Conservation (phyloP, 2,329 filamentous ascomycete genomes). For the Calonectria pauciramosa region DNA sequence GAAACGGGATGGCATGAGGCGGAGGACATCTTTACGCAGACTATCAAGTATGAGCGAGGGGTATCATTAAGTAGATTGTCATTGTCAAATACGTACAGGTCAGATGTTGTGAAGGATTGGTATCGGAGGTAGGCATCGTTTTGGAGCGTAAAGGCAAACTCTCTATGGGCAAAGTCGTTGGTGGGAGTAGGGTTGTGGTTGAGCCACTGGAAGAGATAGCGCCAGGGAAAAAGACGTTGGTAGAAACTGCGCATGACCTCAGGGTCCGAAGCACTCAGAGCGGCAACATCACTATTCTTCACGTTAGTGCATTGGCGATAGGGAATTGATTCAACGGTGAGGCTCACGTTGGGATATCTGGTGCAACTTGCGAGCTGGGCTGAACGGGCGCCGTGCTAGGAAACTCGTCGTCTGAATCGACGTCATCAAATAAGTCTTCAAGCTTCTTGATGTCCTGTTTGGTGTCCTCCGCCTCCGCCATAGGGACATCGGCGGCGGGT, state of each 20-base stretch:
- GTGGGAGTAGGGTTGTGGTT: constrained; percentile 91
- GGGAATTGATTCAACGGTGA: not conserved
- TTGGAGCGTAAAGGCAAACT: constrained; percentile 95
- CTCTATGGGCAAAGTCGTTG: constrained; percentile 90
- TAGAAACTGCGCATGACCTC: constrained; percentile 95
- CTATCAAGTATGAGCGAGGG: constrained; percentile 54
- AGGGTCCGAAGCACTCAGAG: constrained; percentile 74
- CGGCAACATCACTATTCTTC: constrained; percentile 48
- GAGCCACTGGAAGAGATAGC: constrained; percentile 96
- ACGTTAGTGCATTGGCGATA: constrained; percentile 21
- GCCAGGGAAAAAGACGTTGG: constrained; percentile 94
- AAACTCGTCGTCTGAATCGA: constrained; percentile 74
- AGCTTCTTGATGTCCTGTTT: constrained; percentile 65
- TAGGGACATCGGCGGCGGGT: constrained; percentile 36
- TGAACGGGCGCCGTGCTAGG: constrained; percentile 63
- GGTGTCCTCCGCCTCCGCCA: constrained; percentile 41
- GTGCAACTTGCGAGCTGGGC: constrained; percentile 56
- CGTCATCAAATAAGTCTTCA: constrained; percentile 71
- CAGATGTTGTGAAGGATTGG: constrained; percentile 74
- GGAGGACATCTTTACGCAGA: constrained; percentile 91
- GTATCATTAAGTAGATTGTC: not conserved
- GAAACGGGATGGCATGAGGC: constrained; percentile 91
- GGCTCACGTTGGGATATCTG: constrained; percentile 61
- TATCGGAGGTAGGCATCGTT: constrained; percentile 95
- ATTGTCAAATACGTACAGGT: constrained; percentile 58